Percentiles rank a stretch among this genome's conserved stretches.
These are phyloP conservation scores for Scheffersomyces coipomensis DNA, from an alignment of 805 yeast species.

Conservation along the genomic window DNA sequence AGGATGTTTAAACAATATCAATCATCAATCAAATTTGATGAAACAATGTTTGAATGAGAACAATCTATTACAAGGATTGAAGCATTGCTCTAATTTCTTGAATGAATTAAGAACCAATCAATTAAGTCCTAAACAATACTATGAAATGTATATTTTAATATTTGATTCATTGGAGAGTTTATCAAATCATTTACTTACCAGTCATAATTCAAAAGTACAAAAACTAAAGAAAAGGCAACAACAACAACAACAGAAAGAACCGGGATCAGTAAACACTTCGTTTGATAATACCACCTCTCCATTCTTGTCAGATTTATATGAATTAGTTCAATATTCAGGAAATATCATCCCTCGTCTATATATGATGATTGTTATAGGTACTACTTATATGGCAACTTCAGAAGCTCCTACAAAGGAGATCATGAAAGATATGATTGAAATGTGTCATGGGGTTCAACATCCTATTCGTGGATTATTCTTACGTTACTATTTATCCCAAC, in stretches of 20 bases:
- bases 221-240: constrained; percentile 23
- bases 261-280: constrained; percentile 16
- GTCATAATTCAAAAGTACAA: constrained; percentile 63
- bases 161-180: constrained; percentile 78
- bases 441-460: constrained; percentile 96
- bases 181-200: constrained; percentile 60
- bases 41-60: constrained; percentile 64
- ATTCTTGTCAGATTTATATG: constrained; percentile 81
- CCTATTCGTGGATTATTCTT: constrained; percentile 90
- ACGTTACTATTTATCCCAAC: constrained; percentile 83
- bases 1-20: constrained; percentile 43
- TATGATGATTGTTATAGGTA: constrained; percentile 93
- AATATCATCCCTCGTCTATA: constrained; percentile 90
- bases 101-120: constrained; percentile 76
- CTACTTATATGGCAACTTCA: constrained; percentile 75
- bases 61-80: constrained; percentile 80
- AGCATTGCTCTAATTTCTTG: constrained; percentile 79
- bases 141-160: constrained; percentile 81
- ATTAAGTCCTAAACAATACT: constrained; percentile 86
- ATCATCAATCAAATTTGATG: constrained; percentile 74
- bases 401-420: constrained; percentile 83
- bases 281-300: constrained; percentile 26
- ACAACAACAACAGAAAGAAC: neutral
- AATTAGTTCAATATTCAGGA: constrained; percentile 92
- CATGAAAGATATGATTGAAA: constrained; percentile 94